Percentiles rank a stretch among this genome's conserved stretches.
Evolutionary conservation across 2,329 filamentous ascomycete species (phyloP).

Genomic region (Colletotrichum godetiae): DNA sequence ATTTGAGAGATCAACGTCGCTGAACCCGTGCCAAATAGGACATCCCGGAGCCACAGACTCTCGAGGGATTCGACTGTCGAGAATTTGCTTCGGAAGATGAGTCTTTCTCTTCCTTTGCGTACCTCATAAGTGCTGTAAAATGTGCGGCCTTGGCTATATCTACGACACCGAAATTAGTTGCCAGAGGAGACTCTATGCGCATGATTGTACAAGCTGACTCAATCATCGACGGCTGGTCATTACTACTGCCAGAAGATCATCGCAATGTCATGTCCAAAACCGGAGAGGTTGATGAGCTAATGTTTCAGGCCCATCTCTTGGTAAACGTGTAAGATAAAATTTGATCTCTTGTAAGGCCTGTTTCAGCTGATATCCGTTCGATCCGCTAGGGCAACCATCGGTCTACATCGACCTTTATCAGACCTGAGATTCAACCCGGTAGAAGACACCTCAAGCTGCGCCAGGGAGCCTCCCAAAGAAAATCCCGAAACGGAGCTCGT

Average conservation of each 20-base stretch:
- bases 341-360: neutral
- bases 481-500: constrained; percentile 39
- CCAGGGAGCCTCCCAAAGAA: constrained; percentile 37
- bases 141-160: constrained; percentile 42
- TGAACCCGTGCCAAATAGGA: constrained; percentile 41
- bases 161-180: constrained; percentile 36
- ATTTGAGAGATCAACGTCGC: neutral
- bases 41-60: constrained; percentile 55
- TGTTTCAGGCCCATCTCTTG: constrained; percentile 43
- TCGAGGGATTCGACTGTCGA: constrained; percentile 71
- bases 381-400: constrained; percentile 44
- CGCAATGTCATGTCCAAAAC: constrained; percentile 45
- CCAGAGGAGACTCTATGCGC: constrained; percentile 40
- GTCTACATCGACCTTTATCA: constrained; percentile 52
- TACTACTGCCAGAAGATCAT: constrained; percentile 48
- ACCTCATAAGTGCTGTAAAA: constrained; percentile 73
- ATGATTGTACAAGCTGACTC: constrained; percentile 49
- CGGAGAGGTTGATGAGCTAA: constrained; percentile 44
- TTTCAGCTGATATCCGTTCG: neutral
- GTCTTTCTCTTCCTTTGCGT: constrained; percentile 74
- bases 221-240: constrained; percentile 50
- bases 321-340: constrained; percentile 40
- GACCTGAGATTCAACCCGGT: constrained; percentile 50
- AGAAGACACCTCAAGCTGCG: constrained; percentile 52
- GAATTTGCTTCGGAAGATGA: constrained; percentile 65